A percentile compares a stretch with the other conserved stretches of the same genome.
phyloP scores from a whole-genome alignment of 108 stramenopile genomes.

The Cyclostephanos tholiformis region DNA sequence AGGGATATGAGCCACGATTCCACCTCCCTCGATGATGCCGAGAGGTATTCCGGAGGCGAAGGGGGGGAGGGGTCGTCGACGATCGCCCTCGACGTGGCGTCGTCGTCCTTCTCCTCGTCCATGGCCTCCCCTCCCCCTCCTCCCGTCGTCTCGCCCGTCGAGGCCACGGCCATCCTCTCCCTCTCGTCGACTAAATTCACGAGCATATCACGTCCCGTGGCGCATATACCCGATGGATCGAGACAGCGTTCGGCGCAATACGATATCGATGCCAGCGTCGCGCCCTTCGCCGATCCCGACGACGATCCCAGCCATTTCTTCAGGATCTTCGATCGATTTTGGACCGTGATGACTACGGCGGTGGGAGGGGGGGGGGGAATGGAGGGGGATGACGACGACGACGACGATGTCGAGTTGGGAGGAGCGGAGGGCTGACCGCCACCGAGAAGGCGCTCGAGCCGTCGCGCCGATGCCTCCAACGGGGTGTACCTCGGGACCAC shows the following conservation, averaged over 20 bases:
- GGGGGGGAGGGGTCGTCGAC: constrained; percentile 8
- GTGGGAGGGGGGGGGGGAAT: too few relatives aligned
- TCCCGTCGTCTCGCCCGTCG: constrained; percentile 31
- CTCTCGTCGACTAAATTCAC: constrained; percentile 4
- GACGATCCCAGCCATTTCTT: constrained; percentile 83
- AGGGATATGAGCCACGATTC: constrained; percentile 78
- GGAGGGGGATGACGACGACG: constrained; percentile 2
- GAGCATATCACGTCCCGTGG: constrained; percentile 53
- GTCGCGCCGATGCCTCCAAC: constrained; percentile 71
- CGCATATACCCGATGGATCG: constrained; percentile 55
- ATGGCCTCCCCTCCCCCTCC: constrained; percentile 26
- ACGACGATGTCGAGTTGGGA: neutral
- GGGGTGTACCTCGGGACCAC: constrained; percentile 42
- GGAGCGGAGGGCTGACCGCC: constrained; percentile 41
- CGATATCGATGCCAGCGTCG: constrained; percentile 58
- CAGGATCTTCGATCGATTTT: constrained; percentile 62
- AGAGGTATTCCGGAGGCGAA: constrained; percentile 28
- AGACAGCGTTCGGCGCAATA: constrained; percentile 51
- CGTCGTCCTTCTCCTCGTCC: constrained; percentile 16
- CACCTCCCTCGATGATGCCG: constrained; percentile 59
- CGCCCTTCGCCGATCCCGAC: constrained; percentile 65
- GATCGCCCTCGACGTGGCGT: too few relatives aligned
- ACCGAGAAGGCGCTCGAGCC: constrained; percentile 75
- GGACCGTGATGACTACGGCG: constrained; percentile 12
- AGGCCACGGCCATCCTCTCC: constrained; percentile 10